Evolutionary conservation across 805 yeast genomes (phyloP).

Genomic region (Kazachstania africana): DNA sequence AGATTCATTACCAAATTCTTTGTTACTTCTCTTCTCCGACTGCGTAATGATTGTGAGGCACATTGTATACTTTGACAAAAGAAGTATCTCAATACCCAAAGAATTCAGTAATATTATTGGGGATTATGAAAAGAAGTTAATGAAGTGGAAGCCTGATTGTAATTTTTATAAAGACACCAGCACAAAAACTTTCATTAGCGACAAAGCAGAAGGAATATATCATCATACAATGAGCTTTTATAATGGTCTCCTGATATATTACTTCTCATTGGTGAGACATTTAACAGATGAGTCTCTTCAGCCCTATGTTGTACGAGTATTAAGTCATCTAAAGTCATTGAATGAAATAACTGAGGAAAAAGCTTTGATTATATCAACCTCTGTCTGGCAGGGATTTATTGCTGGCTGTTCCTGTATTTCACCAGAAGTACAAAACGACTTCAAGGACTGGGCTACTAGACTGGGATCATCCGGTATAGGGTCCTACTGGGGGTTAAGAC

Average conservation of each 20-base stretch:
- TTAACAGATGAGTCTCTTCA: constrained; percentile 48
- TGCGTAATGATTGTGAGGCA: constrained; percentile 56
- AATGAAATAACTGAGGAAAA: constrained; percentile 40
- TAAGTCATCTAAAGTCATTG: constrained; percentile 52
- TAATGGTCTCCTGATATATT: constrained; percentile 60
- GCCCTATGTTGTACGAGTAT: constrained; percentile 45
- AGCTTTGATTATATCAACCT: constrained; percentile 53
- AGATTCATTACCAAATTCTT: constrained; percentile 79
- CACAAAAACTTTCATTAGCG: constrained; percentile 18
- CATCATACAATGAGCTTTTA: constrained; percentile 76
- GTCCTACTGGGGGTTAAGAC: constrained; percentile 77
- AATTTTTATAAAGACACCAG: constrained; percentile 30
- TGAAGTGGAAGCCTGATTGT: constrained; percentile 72
- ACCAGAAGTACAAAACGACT: constrained; percentile 46
- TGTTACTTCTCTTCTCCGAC: constrained; percentile 60
- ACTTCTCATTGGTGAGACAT: constrained; percentile 49
- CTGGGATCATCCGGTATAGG: constrained; percentile 50
- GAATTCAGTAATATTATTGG: constrained; percentile 14
- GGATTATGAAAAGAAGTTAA: constrained; percentile 38
- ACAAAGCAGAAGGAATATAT: constrained; percentile 53
- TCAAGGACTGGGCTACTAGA: constrained; percentile 50
- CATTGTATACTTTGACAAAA: constrained; percentile 36
- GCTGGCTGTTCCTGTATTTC: constrained; percentile 74
- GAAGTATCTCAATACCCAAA: constrained; percentile 15
- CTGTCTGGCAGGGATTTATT: constrained; percentile 83